Percentiles rank a stretch among this genome's conserved stretches.
These are phyloP conservation scores for Nothomitra cinnamomea DNA, from an alignment of 2,329 filamentous ascomycete species.

Conservation along the genomic window DNA sequence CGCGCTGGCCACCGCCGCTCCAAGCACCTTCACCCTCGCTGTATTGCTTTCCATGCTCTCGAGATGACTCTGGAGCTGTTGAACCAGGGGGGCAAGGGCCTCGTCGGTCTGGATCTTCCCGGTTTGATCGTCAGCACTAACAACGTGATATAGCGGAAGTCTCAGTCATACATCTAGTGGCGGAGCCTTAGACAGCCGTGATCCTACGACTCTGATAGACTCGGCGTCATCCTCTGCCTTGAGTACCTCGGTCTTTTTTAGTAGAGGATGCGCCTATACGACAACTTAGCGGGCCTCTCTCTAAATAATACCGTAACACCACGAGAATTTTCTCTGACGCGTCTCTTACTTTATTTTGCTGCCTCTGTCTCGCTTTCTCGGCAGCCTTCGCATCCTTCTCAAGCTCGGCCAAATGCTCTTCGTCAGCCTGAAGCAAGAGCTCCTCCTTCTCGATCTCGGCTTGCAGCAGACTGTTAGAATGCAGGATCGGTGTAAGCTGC, in stretches of 20 bases:
- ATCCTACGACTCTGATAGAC: background rate
- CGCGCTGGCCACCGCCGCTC: constrained; percentile 3
- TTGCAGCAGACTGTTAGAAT: constrained; percentile 43
- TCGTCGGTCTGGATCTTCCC: background rate
- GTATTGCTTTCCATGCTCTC: constrained; percentile 4
- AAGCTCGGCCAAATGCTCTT: constrained; percentile 32
- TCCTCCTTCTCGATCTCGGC: constrained; percentile 41
- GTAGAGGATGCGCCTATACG: background rate
- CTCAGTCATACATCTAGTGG: constrained; percentile 1
- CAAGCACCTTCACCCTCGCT: constrained; percentile 1
- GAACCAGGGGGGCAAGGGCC: background rate
- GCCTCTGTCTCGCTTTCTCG: constrained; percentile 32
- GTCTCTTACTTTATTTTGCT: constrained; percentile 13
- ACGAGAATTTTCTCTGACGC: background rate
- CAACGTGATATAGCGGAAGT: background rate
- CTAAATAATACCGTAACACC: background rate
- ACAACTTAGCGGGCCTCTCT: background rate
- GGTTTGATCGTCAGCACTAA: background rate
- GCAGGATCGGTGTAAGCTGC: constrained; percentile 43
- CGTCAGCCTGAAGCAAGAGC: constrained; percentile 37
- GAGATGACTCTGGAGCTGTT: constrained; percentile 6
- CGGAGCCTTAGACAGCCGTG: background rate
- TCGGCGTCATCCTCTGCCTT: background rate
- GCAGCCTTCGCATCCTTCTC: constrained; percentile 40
- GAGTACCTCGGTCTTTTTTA: background rate